Evolutionary conservation across 208 protist species (phyloP), one percentile per base, ranked within the genome.

Genomic region (Phytomonas sp.): DNA sequence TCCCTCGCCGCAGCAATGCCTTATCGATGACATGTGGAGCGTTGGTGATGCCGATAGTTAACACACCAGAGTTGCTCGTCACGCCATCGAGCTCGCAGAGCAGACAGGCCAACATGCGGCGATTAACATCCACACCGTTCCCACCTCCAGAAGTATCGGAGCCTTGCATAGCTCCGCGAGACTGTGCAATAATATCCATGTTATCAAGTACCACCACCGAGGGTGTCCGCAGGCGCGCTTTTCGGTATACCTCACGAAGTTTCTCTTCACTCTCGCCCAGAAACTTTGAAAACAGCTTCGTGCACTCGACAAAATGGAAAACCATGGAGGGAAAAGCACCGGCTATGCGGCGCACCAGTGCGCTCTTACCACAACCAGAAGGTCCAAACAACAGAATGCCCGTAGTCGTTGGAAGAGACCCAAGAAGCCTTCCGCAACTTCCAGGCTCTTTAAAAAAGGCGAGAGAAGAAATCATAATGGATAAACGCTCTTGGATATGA

Each of bases 11-110:
- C 23, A 99, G 77, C 29, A 99, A 83, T 4, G 98, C 98, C 63
- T 74, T 66, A 73, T 99, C 98, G 40, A 98, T 75, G 63, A 86
- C 80, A n/a, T 80, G 66, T 32, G 89, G 87, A 31, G 77, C 72
- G 69, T 86, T 95, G 0, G 92, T 95, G 26, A 84, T 85, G 63
- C 78, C 91, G 26, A 99, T 86, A 29, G 98, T 94, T 23, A 99
- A 74, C 5, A 98, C 91, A 33, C 84, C 82, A n/a, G 75, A 83
- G 69, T 84, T 90, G 33, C 89, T 85, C 40, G 86, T 80, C n/a
- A 99, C 75, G 29, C 98, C 98, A 79, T 99, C 98, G 72, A 99
- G 82, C 79, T 99, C 98, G 74, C 97, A 99, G 4, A 99, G 77
- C 30, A 99, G 83, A 5, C 96, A 94, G 2, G 96, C 97, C 16